Base-by-base conservation (phyloP, 768 basidiomycete species). In the Podaxis sp. region DNA sequence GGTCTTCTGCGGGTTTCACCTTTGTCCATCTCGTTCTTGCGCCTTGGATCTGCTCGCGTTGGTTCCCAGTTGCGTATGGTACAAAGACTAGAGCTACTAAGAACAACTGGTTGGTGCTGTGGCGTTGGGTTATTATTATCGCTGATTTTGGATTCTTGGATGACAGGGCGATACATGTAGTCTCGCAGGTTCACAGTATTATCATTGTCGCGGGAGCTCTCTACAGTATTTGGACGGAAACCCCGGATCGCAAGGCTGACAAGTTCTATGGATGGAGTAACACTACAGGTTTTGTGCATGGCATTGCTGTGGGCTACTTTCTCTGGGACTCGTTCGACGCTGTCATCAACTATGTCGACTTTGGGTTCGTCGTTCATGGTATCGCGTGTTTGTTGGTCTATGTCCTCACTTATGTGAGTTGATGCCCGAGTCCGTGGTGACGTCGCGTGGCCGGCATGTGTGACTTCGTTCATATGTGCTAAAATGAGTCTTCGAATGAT, bases 291-390 rank as follows among this genome's bases (percentile, higher is more conserved):
- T 77, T 82, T 51, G 76, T 88, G 2, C 77, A 85, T 66, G 90
- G 89, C 24, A 80, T 96, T 53, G 86, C 90, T 33, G 80, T 82
- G 55, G 93, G 89, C 4, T 89, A 89, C 70, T 95, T 96, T 72
- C 66, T 95, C 20, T 96, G 94, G 94, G 94, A 96, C 69, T 81
- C 82, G 0, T 62, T 91, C 28, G 91, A 93, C 72, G 84, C 87
- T 6, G 74, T 88, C 24, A 58, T 89, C 56, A 87, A 92, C 72
- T 90, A 83, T 67, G 80, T 82, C 54, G 88, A 90, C 61, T 55
- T 86, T 3, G 93, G 90, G 7, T 94, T 94, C 66, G 84, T 94
- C 1, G 66, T 88, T 15, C 94, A 96, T 69, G 94, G 92, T 77
- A 63, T 87, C 2, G 80, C 83, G 0, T 95, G 91, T 70, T 76